A percentile compares a stretch with the other conserved stretches of the same genome.
phyloP scores from a whole-genome alignment of 2,329 filamentous ascomycete genomes.

The Chaetomiaceae sp. region DNA sequence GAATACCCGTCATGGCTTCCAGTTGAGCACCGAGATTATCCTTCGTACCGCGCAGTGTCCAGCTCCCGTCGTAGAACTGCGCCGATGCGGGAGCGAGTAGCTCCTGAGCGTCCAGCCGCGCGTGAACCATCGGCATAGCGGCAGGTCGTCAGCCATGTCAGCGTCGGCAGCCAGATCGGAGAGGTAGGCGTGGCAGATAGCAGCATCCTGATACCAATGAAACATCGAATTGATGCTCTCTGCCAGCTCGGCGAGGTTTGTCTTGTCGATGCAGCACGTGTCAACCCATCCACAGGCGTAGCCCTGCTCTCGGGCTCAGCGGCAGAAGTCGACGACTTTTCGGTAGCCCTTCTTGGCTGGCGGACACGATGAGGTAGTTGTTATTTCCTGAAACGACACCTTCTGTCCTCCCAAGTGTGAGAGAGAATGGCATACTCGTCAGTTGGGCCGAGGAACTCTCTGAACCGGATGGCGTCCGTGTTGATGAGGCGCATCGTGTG shows the following conservation, averaged over 20 bases:
- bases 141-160: neutral
- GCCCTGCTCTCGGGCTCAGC: neutral
- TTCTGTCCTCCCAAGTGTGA: slow-evolving; percentile 13
- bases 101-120: neutral
- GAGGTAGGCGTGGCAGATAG: slow-evolving; percentile 7
- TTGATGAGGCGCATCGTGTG: slow-evolving; percentile 15
- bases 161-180: slow-evolving; percentile 2
- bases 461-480: slow-evolving; percentile 1
- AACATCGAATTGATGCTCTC: slow-evolving; percentile 12
- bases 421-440: slow-evolving; percentile 15
- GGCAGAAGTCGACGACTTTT: slow-evolving; percentile 8
- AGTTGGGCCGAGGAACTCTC: slow-evolving; percentile 1
- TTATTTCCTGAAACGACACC: slow-evolving; percentile 10
- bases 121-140: slow-evolving; percentile 7
- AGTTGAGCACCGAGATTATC: neutral
- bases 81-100: neutral
- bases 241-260: slow-evolving; percentile 6
- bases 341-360: slow-evolving; percentile 1
- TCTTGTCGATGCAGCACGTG: slow-evolving; percentile 12
- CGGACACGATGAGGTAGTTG: neutral
- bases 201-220: neutral
- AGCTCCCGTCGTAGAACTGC: slow-evolving; percentile 12
- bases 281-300: slow-evolving; percentile 8
- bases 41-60: slow-evolving; percentile 22
- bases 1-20: neutral